These are phyloP conservation scores for Kwoniella shivajii DNA, from an alignment of 1,284 basidiomycete species.

Conservation along the genomic window DNA sequence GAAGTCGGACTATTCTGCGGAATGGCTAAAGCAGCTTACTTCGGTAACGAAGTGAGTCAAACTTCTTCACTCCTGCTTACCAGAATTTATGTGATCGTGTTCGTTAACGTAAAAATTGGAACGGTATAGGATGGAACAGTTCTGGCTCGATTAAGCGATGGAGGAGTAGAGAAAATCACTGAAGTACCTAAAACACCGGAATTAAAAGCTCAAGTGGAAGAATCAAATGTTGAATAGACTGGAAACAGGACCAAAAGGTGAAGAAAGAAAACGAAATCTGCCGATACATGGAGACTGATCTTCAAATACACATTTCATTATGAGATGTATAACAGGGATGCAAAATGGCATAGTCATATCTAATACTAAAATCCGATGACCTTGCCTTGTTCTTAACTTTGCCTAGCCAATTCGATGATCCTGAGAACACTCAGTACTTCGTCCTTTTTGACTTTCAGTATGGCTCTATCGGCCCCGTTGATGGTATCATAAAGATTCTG, in stretches of 20 bases:
- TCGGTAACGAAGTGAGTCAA: constrained; percentile 77
- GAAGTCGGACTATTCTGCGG: constrained; percentile 95
- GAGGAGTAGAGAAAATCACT: constrained; percentile 43
- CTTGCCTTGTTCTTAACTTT: constrained; percentile 34
- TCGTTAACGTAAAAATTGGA: neutral
- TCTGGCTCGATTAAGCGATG: constrained; percentile 48
- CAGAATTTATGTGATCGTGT: neutral
- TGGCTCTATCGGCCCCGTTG: constrained; percentile 17
- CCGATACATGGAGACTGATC: too few species aligned
- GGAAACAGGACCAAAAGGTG: neutral
- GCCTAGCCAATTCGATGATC: constrained; percentile 36
- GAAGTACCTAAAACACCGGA: constrained; percentile 41
- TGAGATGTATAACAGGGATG: too few species aligned
- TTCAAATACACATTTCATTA: too few species aligned
- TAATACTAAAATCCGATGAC: neutral
- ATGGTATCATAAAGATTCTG: constrained; percentile 31
- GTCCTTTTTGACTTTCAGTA: constrained; percentile 32
- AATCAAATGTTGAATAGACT: neutral
- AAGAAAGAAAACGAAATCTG: neutral
- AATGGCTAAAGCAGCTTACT: constrained; percentile 95
- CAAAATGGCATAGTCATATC: neutral
- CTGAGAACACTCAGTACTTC: constrained; percentile 31
- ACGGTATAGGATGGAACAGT: constrained; percentile 53
- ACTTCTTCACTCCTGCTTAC: neutral
- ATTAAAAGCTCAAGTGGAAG: constrained; percentile 5